Evolutionary conservation across 2,329 filamentous ascomycete genomes (phyloP).

Genomic region (Fusarium hostae): DNA sequence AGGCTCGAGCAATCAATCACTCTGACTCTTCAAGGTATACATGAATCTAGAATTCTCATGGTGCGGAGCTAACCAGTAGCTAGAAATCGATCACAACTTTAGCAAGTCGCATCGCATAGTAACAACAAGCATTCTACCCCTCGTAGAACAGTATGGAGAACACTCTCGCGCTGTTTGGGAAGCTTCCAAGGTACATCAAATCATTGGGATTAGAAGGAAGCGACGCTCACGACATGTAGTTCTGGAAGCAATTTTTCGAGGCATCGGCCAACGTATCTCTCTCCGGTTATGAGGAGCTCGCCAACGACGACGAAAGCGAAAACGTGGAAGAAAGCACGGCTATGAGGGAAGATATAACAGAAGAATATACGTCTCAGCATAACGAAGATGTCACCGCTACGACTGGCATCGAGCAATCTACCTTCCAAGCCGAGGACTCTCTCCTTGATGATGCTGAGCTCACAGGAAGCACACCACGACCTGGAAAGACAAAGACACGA

Average conservation of each 20-base stretch:
- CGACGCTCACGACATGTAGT: conserved; percentile 62
- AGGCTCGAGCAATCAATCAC: conserved; percentile 97
- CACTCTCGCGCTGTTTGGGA: conserved; percentile 97
- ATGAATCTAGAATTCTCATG: neutral
- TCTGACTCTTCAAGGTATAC: conserved; percentile 85
- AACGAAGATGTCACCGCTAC: conserved; percentile 54
- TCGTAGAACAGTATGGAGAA: conserved; percentile 95
- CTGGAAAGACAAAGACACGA: conserved; percentile 61
- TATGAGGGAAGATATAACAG: conserved; percentile 65
- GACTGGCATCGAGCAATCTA: conserved; percentile 49
- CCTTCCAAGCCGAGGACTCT: conserved; percentile 67
- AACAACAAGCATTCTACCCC: conserved; percentile 88
- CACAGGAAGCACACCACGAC: conserved; percentile 75
- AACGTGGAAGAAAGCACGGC: conserved; percentile 63
- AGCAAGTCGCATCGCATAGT: conserved; percentile 96
- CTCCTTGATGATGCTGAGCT: conserved; percentile 73
- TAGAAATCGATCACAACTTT: conserved; percentile 99
- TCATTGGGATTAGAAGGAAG: neutral
- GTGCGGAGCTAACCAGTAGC: neutral
- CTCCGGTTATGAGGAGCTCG: conserved; percentile 89
- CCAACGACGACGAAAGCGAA: conserved; percentile 71
- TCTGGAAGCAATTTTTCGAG: conserved; percentile 99
- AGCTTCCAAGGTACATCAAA: conserved; percentile 78
- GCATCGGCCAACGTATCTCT: conserved; percentile 97
- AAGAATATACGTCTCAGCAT: conserved; percentile 58